Percentiles rank a stretch among this genome's conserved stretches.
Conservation (phyloP, 257 asterid genomes). For the Coffea canephora region DNA sequence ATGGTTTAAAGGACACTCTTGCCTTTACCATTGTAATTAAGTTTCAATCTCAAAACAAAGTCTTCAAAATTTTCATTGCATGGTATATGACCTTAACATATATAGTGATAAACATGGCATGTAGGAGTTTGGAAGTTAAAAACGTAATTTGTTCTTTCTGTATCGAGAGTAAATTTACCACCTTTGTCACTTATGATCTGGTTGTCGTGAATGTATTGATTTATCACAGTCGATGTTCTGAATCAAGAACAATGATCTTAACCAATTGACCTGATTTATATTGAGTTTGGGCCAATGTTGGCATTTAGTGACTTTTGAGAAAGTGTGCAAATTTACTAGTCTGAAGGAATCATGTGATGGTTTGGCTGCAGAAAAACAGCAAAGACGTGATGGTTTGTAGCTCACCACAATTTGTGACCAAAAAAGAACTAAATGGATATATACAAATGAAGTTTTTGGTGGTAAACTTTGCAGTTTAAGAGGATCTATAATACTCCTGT, state of each 20-base stretch:
- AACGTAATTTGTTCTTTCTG: not conserved
- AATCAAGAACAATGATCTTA: not conserved
- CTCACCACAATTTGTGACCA: not conserved
- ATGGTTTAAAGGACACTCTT: not conserved
- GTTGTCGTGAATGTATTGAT: not conserved
- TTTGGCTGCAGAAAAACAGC: not conserved
- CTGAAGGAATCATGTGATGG: no score
- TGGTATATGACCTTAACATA: not conserved
- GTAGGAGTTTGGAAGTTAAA: not conserved
- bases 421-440: not conserved
- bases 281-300: not conserved
- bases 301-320: not conserved
- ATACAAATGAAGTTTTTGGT: not conserved
- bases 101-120: not conserved
- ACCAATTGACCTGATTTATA: not conserved
- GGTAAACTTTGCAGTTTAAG: not conserved
- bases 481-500: not conserved
- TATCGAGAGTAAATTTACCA: not conserved
- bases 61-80: not conserved
- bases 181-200: not conserved
- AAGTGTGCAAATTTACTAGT: not conserved
- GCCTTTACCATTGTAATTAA: not conserved
- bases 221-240: not conserved
- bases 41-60: not conserved
- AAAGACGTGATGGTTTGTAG: not conserved